Conservation (phyloP, 2,329 filamentous ascomycete genomes). For the Sporothrix humicola region DNA sequence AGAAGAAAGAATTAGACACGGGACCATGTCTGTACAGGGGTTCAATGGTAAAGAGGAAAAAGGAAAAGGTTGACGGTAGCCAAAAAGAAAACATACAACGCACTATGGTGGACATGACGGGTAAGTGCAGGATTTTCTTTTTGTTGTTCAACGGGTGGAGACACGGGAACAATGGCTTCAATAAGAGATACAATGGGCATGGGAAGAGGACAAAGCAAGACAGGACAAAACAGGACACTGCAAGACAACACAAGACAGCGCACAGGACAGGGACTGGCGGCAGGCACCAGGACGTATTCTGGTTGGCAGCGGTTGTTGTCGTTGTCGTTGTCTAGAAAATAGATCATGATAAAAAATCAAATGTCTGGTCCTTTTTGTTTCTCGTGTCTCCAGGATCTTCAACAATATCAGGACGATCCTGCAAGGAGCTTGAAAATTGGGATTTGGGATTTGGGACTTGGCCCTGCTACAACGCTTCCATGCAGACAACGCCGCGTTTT, state of each 20-base stretch:
- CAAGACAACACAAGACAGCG: neutral
- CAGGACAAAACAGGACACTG: neutral
- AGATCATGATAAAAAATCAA: neutral
- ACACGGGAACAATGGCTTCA: neutral
- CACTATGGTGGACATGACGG: neutral
- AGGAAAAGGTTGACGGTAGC: neutral
- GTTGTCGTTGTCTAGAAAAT: neutral
- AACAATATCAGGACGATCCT: neutral
- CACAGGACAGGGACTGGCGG: neutral
- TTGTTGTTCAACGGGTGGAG: neutral
- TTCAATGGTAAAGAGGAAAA: neutral
- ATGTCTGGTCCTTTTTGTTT: neutral
- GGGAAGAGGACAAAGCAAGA: neutral
- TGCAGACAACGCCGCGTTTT: neutral
- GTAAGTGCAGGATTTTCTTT: neutral
- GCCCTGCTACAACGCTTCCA: conserved; percentile 1
- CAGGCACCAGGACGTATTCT: neutral
- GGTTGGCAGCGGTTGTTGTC: neutral
- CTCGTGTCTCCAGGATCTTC: neutral
- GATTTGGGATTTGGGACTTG: too few species aligned
- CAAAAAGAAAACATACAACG: neutral
- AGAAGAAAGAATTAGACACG: neutral
- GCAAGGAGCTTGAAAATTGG: neutral
- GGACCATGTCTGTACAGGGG: neutral
- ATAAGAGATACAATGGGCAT: neutral